A percentile compares a stretch with the other conserved stretches of the same genome.
Conservation (phyloP, 2,329 filamentous ascomycete genomes). For the Allantophomopsis lycopodina region DNA sequence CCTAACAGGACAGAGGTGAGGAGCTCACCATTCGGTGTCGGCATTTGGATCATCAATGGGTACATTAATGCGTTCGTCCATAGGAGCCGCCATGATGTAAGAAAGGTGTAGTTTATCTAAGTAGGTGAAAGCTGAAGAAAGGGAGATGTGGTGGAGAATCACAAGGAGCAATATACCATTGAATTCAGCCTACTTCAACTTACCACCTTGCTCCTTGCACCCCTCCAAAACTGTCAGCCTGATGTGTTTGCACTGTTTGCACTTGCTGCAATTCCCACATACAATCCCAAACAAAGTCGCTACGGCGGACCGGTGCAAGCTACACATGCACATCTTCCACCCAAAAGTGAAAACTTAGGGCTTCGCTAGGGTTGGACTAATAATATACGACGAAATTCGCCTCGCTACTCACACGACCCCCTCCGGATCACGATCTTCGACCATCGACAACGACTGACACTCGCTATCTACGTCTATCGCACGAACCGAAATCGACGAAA, state of each 20-base stretch:
- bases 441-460: constrained; percentile 20
- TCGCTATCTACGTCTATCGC: constrained; percentile 20
- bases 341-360: neutral
- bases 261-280: too few relatives aligned
- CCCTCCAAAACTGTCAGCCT: too few relatives aligned
- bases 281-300: too few relatives aligned
- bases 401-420: neutral
- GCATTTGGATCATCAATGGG: constrained; percentile 91
- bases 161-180: too few relatives aligned
- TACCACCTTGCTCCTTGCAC: too few relatives aligned
- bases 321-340: too few relatives aligned
- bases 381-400: neutral
- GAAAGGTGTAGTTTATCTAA: neutral
- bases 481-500: constrained; percentile 18
- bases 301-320: too few relatives aligned
- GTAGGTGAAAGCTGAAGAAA: neutral
- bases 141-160: neutral
- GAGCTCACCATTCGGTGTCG: constrained; percentile 82
- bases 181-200: too few relatives aligned
- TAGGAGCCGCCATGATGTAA: constrained; percentile 42
- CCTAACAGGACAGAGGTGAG: neutral
- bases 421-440: constrained; percentile 6
- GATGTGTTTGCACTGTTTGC: too few relatives aligned
- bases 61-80: constrained; percentile 56
- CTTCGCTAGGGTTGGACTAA: constrained; percentile 1